These are phyloP conservation scores for Trichocladium uniseriatum DNA, from an alignment of 495 filamentous ascomycete species.

Conservation along the genomic window DNA sequence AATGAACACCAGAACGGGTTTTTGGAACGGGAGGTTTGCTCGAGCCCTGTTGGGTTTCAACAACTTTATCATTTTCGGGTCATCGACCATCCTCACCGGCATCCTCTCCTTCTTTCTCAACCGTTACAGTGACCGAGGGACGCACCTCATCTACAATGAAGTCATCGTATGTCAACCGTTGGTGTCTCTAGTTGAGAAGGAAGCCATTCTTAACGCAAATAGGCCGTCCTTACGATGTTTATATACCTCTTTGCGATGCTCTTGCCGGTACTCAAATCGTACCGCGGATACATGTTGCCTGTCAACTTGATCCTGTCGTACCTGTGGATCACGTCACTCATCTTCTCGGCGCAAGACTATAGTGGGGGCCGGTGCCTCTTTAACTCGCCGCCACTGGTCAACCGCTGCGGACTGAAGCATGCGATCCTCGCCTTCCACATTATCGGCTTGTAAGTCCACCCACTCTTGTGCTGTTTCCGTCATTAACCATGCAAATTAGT, in stretches of 20 bases:
- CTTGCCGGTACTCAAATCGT: conserved; percentile 19
- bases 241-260: conserved; percentile 18
- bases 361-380: conserved; percentile 14
- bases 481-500: neutral
- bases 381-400: conserved; percentile 1
- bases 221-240: conserved; percentile 21
- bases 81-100: conserved; percentile 21
- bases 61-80: conserved; percentile 20
- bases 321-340: conserved; percentile 25
- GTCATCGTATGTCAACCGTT: conserved; percentile 17
- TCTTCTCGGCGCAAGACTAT: conserved; percentile 23
- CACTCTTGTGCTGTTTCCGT: neutral
- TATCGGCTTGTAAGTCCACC: conserved; percentile 20
- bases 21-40: conserved; percentile 10
- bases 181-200: too few species aligned
- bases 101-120: conserved; percentile 20
- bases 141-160: conserved; percentile 16
- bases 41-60: conserved; percentile 13
- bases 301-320: conserved; percentile 26
- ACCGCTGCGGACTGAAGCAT: conserved; percentile 21
- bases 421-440: conserved; percentile 20
- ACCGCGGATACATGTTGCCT: conserved; percentile 24
- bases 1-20: conserved; percentile 8
- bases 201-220: neutral
- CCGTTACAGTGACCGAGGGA: conserved; percentile 11